Conservation (phyloP, 495 filamentous ascomycete species). For the Aspergillus diversus region DNA sequence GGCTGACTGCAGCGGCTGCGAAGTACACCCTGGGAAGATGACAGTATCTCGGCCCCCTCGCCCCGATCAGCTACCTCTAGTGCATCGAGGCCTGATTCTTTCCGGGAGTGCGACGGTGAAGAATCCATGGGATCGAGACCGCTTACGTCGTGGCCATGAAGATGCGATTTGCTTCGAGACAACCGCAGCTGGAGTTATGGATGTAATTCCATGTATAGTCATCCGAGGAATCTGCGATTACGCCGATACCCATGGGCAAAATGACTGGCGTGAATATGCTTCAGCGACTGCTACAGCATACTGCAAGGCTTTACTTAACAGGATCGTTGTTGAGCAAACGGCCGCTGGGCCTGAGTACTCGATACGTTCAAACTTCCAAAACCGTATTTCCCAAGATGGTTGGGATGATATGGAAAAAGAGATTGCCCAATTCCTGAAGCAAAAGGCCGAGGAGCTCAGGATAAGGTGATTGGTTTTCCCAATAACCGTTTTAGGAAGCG, state of each 20-base stretch:
- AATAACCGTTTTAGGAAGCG: too few species aligned
- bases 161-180: slow-evolving; percentile 26
- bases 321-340: background rate
- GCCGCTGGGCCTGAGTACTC: too few species aligned
- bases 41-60: background rate
- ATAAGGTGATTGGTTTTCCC: too few species aligned
- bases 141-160: background rate
- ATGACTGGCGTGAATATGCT: slow-evolving; percentile 33
- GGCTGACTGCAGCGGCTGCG: background rate
- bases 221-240: slow-evolving; percentile 34
- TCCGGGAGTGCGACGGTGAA: background rate
- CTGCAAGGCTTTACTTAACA: slow-evolving; percentile 18
- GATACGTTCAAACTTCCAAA: too few species aligned
- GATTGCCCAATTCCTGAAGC: too few species aligned
- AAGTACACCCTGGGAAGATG: background rate
- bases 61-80: background rate
- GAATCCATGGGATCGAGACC: slow-evolving; percentile 1
- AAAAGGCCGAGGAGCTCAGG: too few species aligned
- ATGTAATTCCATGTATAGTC: slow-evolving; percentile 25
- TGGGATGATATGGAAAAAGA: too few species aligned
- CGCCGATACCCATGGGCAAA: slow-evolving; percentile 33
- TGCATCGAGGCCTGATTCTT: slow-evolving; percentile 8
- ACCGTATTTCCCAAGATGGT: too few species aligned
- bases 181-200: slow-evolving; percentile 13
- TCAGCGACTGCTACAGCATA: slow-evolving; percentile 31